Evolutionary conservation across 306 rosid species (phyloP).

Genomic region (Sphenostylis stenocarpa): DNA sequence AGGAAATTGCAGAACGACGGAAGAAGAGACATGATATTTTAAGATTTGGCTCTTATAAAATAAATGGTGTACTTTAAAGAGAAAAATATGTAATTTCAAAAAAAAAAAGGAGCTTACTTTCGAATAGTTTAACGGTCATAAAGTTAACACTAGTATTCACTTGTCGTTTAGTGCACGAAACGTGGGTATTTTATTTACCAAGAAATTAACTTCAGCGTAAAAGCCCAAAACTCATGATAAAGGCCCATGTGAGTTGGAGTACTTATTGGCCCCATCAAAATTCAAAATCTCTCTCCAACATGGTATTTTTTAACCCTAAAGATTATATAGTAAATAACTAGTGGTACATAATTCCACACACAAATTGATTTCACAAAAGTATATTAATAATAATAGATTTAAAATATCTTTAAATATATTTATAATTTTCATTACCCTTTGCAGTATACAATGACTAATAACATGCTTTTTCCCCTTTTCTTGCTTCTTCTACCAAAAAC

Average conservation of each 20-base stretch:
- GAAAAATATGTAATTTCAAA: background rate
- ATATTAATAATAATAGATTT: background rate
- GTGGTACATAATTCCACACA: background rate
- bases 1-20: background rate
- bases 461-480: background rate
- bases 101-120: background rate
- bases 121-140: background rate
- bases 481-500: background rate
- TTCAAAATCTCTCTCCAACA: background rate
- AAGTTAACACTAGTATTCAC: background rate
- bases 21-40: background rate
- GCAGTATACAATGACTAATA: background rate
- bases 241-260: conserved; percentile 19
- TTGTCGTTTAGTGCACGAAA: conserved; percentile 2
- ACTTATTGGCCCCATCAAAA: background rate
- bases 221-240: background rate
- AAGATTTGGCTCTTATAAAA: background rate
- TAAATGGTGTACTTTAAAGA: background rate
- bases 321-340: background rate
- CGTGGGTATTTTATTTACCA: background rate
- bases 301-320: background rate
- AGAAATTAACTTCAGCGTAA: background rate
- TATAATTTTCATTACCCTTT: background rate
- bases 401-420: background rate
- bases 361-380: background rate